Evolutionary conservation across 768 basidiomycete genomes (phyloP), one percentile per base, ranked within the genome.

Genomic region (Royoungia palumana): DNA sequence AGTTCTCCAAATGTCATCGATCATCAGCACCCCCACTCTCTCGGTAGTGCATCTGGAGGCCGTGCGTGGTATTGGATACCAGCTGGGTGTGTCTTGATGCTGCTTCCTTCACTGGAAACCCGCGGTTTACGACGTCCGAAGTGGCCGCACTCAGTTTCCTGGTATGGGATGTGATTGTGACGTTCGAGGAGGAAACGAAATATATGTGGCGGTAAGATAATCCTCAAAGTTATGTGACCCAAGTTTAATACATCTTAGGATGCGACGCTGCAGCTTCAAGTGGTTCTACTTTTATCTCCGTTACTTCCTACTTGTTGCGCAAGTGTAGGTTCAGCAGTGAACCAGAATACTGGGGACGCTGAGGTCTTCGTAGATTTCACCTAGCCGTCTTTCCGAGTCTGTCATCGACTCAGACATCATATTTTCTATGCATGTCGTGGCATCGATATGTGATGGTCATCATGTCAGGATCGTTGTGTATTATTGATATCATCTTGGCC

Each of bases 141-240:
- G 71, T 64, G 22, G 62, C 67, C 1, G 59, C 62, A 2, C 40
- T 64, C 35, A 44, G 48, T 7, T 50, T 71, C 21, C 41, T 60
- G 40, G 50, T 66, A 7, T 68, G 61, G 49, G 70, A 71, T 22
- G 44, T 56, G n/a, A 16, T 67, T 3, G 41, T 63, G 35, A 62
- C 58, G 6, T 50, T 61, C 24, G 56, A 49, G 22, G 57, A 50
- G 11, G 70, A 67, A 38, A 51, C 60, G 1, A 60, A 61, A 30
- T 55, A 60, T 21, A 39, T 70, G n/a, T 71, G 70, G 67, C 55
- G 51, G 70, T 72, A 46, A 54, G 40, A 9, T 19, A n/a, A 16
- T 30, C 1, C 14, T 21, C 16, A 14, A 10, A 25, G 2, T 2
- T 8, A 8, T 11, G 24, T 25, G 24, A 25, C 24, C 24, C 8